Evolutionary conservation across 2,329 filamentous ascomycete species (phyloP).

Genomic region (Fusarium sp.): DNA sequence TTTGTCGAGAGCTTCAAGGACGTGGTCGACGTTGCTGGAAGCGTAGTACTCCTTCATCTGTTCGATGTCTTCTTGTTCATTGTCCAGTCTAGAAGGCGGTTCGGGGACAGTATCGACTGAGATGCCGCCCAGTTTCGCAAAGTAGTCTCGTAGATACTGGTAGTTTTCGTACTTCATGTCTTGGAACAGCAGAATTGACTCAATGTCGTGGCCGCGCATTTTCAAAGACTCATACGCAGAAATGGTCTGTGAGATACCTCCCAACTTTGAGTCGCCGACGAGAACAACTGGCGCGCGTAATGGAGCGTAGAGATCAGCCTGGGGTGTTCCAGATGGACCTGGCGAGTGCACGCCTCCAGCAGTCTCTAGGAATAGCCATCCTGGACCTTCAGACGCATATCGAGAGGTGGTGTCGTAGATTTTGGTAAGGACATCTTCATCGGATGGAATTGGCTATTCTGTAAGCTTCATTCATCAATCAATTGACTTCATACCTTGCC

Average conservation of each 20-base stretch:
- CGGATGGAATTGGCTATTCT: constrained; percentile 58
- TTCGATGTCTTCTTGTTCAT: constrained; percentile 59
- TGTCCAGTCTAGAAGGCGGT: constrained; percentile 63
- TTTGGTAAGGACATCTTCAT: constrained; percentile 59
- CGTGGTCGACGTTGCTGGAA: constrained; percentile 51
- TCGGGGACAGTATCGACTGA: constrained; percentile 64
- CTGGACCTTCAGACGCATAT: constrained; percentile 57
- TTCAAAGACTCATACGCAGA: constrained; percentile 81
- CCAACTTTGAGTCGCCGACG: constrained; percentile 78
- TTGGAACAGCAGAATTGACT: constrained; percentile 74
- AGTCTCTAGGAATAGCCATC: constrained; percentile 80
- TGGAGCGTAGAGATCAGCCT: constrained; percentile 81
- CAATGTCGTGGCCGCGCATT: constrained; percentile 82
- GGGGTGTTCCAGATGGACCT: constrained; percentile 76
- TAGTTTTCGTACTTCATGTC: constrained; percentile 74
- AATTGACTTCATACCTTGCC: constrained; percentile 49
- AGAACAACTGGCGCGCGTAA: constrained; percentile 78
- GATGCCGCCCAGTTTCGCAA: constrained; percentile 66
- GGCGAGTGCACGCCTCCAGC: constrained; percentile 86
- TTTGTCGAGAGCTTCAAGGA: constrained; percentile 62
- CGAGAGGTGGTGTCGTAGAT: constrained; percentile 51
- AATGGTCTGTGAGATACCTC: constrained; percentile 83
- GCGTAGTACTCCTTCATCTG: constrained; percentile 74
- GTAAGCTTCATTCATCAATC: neutral
- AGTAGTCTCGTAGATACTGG: constrained; percentile 74